A percentile compares a stretch with the other conserved stretches of the same genome.
These are phyloP conservation scores for Colletotrichum acutatum DNA, from an alignment of 2,329 filamentous ascomycete species.

Conservation along the genomic window DNA sequence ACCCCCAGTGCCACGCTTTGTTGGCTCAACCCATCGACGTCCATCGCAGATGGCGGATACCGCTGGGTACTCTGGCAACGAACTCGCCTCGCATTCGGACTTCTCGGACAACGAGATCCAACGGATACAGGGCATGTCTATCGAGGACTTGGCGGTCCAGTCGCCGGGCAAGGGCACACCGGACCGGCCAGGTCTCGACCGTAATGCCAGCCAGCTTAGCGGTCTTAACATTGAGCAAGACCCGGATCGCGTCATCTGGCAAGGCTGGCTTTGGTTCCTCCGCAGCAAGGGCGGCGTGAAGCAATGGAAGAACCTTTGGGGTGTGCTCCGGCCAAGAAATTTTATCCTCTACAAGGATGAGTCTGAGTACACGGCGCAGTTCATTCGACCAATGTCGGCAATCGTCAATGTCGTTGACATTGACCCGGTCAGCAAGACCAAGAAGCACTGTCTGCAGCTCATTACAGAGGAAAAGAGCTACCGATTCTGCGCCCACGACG, in stretches of 20 bases:
- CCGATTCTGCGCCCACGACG: conserved; percentile 80
- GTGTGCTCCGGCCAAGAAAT: conserved; percentile 85
- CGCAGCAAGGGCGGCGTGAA: conserved; percentile 85
- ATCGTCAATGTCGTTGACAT: conserved; percentile 95
- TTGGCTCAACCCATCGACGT: conserved; percentile 52
- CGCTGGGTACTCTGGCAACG: conserved; percentile 71
- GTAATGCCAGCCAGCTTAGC: conserved; percentile 73
- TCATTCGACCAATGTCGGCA: conserved; percentile 80
- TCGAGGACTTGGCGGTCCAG: conserved; percentile 60
- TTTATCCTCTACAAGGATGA: conserved; percentile 94
- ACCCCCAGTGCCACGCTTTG: conserved; percentile 48
- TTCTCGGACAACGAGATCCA: conserved; percentile 77
- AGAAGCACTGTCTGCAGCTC: conserved; percentile 88
- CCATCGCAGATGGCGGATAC: conserved; percentile 73
- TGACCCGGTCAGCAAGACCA: conserved; percentile 85
- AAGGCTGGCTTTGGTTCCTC: conserved; percentile 88
- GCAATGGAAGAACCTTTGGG: conserved; percentile 96
- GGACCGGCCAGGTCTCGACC: conserved; percentile 49
- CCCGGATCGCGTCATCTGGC: conserved; percentile 90
- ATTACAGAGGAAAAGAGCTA: conserved; percentile 92
- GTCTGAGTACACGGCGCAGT: conserved; percentile 85
- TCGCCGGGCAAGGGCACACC: conserved; percentile 40
- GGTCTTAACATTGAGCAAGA: conserved; percentile 69
- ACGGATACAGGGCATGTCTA: conserved; percentile 60
- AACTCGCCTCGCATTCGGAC: conserved; percentile 85